Conservation (phyloP, 805 yeast species). For the Cephaloascus albidus region DNA sequence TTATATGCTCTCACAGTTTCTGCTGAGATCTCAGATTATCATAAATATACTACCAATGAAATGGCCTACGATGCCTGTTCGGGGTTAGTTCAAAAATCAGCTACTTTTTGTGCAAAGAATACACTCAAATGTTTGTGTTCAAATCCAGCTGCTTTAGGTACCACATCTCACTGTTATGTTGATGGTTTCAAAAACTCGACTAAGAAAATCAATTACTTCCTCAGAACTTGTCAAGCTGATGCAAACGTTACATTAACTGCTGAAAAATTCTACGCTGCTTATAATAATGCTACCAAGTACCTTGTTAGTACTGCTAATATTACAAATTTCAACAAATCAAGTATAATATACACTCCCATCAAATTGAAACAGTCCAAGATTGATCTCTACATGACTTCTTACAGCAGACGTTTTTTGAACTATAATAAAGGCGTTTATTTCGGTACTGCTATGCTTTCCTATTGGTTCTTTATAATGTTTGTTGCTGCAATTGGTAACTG, state of each 20-base stretch:
- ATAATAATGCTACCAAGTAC: conserved; percentile 29
- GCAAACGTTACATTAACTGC: conserved; percentile 16
- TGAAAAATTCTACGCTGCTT: conserved; percentile 22
- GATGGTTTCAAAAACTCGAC: conserved; percentile 4
- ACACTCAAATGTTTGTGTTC: conserved; percentile 13
- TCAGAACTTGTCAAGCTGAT: conserved; percentile 10
- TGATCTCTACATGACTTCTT: conserved; percentile 2
- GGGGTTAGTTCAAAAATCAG: not conserved
- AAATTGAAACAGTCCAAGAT: conserved; percentile 8
- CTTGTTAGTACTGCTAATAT: conserved; percentile 18
- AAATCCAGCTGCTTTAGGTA: conserved; percentile 14
- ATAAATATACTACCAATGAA: conserved; percentile 2
- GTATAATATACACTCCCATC: conserved; percentile 25
- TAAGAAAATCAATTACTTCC: conserved; percentile 5
- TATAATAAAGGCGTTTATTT: conserved; percentile 16
- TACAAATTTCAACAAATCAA: conserved; percentile 19
- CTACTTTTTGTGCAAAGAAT: conserved; percentile 1
- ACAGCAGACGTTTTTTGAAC: conserved; percentile 9
- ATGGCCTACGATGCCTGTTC: conserved; percentile 2
- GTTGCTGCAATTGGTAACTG: conserved; percentile 20
- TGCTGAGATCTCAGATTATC: not conserved
- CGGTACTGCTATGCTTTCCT: conserved; percentile 24
- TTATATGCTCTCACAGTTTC: too few species aligned
- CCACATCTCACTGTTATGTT: conserved; percentile 14
- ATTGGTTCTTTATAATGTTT: conserved; percentile 29